Conservation (phyloP, 345 rosid genomes). For the Adansonia digitata region DNA sequence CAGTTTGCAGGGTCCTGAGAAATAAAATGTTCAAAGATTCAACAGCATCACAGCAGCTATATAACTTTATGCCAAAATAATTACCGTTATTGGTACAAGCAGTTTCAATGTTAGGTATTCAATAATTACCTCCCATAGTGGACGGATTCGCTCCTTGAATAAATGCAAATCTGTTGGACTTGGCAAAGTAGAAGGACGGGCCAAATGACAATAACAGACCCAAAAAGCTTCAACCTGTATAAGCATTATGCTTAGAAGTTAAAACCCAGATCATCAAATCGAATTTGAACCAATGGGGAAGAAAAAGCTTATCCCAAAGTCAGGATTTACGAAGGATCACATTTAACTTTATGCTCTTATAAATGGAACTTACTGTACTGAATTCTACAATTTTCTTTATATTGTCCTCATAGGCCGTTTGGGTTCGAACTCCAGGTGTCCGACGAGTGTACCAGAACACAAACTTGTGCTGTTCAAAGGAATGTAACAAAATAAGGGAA, state of each 20-base stretch:
- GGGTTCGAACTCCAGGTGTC: conserved; percentile 80
- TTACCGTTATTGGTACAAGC: background rate
- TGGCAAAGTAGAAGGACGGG: conserved; percentile 82
- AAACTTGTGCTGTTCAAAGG: conserved; percentile 64
- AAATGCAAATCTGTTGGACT: conserved; percentile 90
- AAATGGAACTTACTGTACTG: conserved; percentile 58
- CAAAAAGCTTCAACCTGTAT: conserved; percentile 81
- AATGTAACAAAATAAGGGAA: conserved; percentile 10
- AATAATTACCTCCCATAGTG: conserved; percentile 80
- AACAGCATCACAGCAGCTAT: background rate
- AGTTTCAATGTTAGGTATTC: conserved; percentile 6
- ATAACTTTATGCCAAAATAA: background rate
- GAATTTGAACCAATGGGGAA: no score
- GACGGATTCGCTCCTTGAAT: conserved; percentile 77
- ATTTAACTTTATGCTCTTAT: background rate
- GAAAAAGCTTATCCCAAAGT: background rate
- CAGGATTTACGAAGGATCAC: background rate
- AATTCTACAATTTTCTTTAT: conserved; percentile 87
- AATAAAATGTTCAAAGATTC: background rate
- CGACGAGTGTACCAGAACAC: conserved; percentile 97
- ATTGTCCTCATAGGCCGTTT: conserved; percentile 90
- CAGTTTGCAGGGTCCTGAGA: conserved; percentile 84
- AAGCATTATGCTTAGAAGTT: no score
- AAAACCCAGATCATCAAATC: no score
- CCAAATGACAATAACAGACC: conserved; percentile 89